Base-by-base conservation (phyloP, 306 rosid species). In the Prunus salicina region DNA sequence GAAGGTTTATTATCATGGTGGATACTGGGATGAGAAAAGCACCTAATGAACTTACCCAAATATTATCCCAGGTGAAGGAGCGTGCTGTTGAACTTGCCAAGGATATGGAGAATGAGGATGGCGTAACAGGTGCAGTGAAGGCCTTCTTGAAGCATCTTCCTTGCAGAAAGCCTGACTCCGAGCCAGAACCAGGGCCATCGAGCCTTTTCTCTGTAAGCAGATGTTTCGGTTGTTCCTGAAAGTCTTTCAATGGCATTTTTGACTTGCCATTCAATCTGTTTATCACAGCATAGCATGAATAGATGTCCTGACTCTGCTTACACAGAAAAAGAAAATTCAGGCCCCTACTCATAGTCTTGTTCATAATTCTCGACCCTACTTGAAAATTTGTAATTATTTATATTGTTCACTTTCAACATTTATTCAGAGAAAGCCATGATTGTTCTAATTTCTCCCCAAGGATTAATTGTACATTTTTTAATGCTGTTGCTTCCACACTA, bases 101-200 rank as follows among this genome's bases (percentile, higher is more conserved):
- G 89, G 93, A 92, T 71, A 93, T 96, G 98, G 93, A 93, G 77
- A 85, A 87, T 51, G 99, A 96, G 84, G 99, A 96, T 76, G 99
- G 99, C 18, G 98, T 96, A 53, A 74, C 88, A 8, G 99, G 99
- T 72, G 98, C 98, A n/a, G 99, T 96, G 64, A 96, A 84, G 80
- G 99, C 97, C 81, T 96, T 96, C 87, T 91, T 92, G 60, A 96
- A 96, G 88, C 99, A 93, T 76, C 90, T 91, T 88, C 94, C 90
- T 75, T 66, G 8, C 56, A 87, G 34, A 58, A 91, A 88, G 53
- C 67, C 84, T 0, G 94, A 91, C 28, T 19, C 84, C 3, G 93
- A 89, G 18, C 69, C 89, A 14, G 91, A 87, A 67, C 74, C 84
- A 0, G 83, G 15, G 69, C 27, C 90, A 8, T 72, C 97, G 0